Base-by-base conservation (phyloP, 2,329 filamentous ascomycete genomes). In the Sclerotiophoma versabilis region DNA sequence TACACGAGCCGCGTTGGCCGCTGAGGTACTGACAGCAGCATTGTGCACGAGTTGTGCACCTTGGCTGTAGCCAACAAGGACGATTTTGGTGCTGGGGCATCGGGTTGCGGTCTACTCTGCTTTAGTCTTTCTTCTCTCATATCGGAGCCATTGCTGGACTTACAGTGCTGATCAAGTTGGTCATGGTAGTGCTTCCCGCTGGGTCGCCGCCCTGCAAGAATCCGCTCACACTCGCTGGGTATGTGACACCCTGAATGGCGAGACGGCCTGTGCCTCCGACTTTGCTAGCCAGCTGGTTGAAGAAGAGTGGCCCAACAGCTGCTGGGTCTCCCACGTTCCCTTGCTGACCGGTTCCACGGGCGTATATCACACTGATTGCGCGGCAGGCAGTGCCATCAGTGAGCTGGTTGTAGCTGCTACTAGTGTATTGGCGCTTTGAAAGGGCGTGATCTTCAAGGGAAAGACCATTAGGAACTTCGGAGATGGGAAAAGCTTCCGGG, bases 181-280 rank as follows among this genome's bases (percentile, higher is more conserved):
- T 69, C 77, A 82, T 80, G 22, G 66, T 76, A 14, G 66, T 66
- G 44, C 74, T 76, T 5, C 81, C 81, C 3, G 58, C 60, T 5
- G 69, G 49, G 57, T 81, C 79, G 5, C 81, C 81, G 5, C 79
- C 77, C 8, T 68, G 65, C 3, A 80, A 65, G 59, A 81, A 82
- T 0, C 81, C 81, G 7, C 23, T 25, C 8, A 69, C 52, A 23
- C 50, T 64, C 1, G 82, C 82, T 1, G 77, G 64, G 63, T 84
- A 85, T 25, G 79, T 74, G n/a, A 84, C 80, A 41, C 82, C 83
- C 69, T 84, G 82, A 14, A 83, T 75, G 2, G 77, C 77, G 12
- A 83, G 67, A 43, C 76, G 75, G 39, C 68, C 71, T 7, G 69
- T 61, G n/a, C 63, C 71, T 20, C 77, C 79, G 27, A 83, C 66